phyloP scores from a whole-genome alignment of 2,329 filamentous ascomycete genomes.

The Bipolaris zeicola region DNA sequence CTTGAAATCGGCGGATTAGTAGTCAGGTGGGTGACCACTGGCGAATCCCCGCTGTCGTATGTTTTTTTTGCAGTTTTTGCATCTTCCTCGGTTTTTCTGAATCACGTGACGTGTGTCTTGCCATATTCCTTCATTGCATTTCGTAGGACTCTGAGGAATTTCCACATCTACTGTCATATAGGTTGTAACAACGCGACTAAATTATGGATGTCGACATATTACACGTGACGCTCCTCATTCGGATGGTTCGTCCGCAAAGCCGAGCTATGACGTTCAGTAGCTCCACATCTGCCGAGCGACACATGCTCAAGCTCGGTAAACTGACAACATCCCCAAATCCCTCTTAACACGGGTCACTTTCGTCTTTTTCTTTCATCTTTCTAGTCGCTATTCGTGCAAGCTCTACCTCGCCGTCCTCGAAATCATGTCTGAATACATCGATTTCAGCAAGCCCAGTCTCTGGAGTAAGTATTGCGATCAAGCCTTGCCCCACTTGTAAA shows the following conservation, averaged over 20 bases:
- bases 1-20: too few relatives aligned
- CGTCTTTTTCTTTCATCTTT: background rate
- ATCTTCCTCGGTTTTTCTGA: too few relatives aligned
- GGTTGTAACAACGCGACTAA: background rate
- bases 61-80: too few relatives aligned
- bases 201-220: background rate
- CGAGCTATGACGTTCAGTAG: conserved; percentile 42
- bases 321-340: conserved; percentile 29
- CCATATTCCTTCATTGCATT: rapidly evolving
- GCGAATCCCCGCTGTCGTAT: too few relatives aligned
- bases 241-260: conserved; percentile 3
- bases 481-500: background rate
- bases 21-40: too few relatives aligned
- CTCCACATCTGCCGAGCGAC: conserved; percentile 21
- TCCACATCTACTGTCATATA: background rate
- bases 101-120: too few relatives aligned
- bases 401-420: background rate
- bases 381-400: background rate
- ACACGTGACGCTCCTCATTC: conserved; percentile 1
- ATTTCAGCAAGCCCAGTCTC: conserved; percentile 54
- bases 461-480: conserved; percentile 50
- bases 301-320: conserved; percentile 30
- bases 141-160: too few relatives aligned
- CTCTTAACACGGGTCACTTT: conserved; percentile 6
- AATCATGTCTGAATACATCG: conserved; percentile 42